These are phyloP conservation scores for Spinellus fusiger DNA, from an alignment of 192 early-diverging fungal genomes.

Conservation along the genomic window DNA sequence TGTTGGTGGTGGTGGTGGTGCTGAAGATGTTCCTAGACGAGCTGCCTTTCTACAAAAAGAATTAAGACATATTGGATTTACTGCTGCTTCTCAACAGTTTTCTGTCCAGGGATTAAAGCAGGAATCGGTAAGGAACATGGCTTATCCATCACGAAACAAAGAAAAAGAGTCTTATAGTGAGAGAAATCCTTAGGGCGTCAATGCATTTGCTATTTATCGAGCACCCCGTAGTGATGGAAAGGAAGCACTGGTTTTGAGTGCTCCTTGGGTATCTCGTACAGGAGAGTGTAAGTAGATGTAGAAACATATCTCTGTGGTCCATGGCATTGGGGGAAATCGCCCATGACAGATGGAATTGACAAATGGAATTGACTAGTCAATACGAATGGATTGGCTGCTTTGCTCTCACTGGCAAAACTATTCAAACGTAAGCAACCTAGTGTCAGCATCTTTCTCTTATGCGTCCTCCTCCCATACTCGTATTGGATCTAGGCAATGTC, in stretches of 20 bases:
- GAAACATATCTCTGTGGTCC: too few species aligned
- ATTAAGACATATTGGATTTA: constrained; percentile 47
- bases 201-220: constrained; percentile 75
- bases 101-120: constrained; percentile 7
- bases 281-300: constrained; percentile 37
- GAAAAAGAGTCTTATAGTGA: background rate
- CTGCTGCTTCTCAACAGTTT: constrained; percentile 47
- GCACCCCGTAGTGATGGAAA: constrained; percentile 84
- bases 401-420: constrained; percentile 45
- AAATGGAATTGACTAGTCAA: constrained; percentile 28
- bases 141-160: background rate
- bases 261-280: constrained; percentile 67
- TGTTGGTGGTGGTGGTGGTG: background rate
- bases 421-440: constrained; percentile 45
- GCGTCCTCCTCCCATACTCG: background rate
- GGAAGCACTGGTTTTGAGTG: constrained; percentile 81
- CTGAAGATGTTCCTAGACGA: constrained; percentile 16
- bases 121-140: constrained; percentile 1
- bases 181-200: constrained; percentile 39
- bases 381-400: constrained; percentile 37
- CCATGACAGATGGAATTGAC: background rate
- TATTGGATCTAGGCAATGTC: constrained; percentile 40
- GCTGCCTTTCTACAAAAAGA: constrained; percentile 43
- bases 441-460: too few species aligned
- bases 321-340: too few species aligned